phyloP scores from a whole-genome alignment of 1,284 basidiomycete species.

The Ganoderma meredithae region DNA sequence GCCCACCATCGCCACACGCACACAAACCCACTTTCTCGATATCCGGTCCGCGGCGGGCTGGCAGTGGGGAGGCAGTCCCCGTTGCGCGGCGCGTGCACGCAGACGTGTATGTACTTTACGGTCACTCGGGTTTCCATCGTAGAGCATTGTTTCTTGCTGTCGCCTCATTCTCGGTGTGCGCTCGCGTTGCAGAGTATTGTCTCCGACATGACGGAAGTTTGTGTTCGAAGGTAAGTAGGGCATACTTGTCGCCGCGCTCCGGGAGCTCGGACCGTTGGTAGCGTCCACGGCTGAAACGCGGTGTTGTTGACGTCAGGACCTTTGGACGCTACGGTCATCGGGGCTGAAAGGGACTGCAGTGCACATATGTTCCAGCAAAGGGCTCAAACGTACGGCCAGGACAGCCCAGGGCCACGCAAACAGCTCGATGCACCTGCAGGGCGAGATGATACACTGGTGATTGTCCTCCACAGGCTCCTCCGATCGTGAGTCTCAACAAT shows the following conservation, averaged over 20 bases:
- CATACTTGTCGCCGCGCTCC: no score
- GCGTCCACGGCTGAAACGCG: neutral
- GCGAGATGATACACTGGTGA: neutral
- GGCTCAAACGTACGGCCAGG: neutral
- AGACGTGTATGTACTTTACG: slow-evolving; percentile 18
- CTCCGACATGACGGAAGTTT: neutral
- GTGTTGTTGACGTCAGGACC: no score
- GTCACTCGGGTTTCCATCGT: slow-evolving; percentile 5
- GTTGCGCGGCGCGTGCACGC: neutral
- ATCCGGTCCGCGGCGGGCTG: slow-evolving; percentile 3
- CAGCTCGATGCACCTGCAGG: no score
- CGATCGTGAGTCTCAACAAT: no score
- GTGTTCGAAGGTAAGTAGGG: no score
- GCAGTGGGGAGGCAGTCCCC: slow-evolving; percentile 20
- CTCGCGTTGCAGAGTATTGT: neutral
- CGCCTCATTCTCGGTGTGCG: neutral
- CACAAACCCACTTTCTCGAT: neutral
- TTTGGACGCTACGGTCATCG: neutral
- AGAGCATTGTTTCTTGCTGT: slow-evolving; percentile 15
- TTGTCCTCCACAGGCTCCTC: neutral
- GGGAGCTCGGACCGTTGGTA: neutral
- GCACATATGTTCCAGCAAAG: neutral
- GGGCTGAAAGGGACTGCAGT: neutral
- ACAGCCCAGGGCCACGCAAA: neutral
- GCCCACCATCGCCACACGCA: neutral